phyloP scores from a whole-genome alignment of 768 basidiomycete species.

The Pleurotus cornucopiae region DNA sequence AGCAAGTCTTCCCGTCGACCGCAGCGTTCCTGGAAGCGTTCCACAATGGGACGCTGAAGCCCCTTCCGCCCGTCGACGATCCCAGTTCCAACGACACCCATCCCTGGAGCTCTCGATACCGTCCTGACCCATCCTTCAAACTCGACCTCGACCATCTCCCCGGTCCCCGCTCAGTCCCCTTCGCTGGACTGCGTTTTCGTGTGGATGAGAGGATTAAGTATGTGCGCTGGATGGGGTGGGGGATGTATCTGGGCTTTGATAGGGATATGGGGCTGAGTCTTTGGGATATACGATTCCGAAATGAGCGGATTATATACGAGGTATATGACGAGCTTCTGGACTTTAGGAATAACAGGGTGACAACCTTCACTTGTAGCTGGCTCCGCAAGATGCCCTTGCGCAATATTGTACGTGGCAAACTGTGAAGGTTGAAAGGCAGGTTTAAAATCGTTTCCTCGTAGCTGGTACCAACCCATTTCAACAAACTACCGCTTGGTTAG shows the following conservation, averaged over 20 bases:
- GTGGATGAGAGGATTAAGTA: conserved; percentile 49
- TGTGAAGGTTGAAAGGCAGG: not conserved
- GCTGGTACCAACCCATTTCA: conserved; percentile 63
- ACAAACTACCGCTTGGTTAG: conserved; percentile 46
- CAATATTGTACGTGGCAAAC: conserved; percentile 40
- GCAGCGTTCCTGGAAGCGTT: conserved; percentile 52
- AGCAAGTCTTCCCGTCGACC: conserved; percentile 45
- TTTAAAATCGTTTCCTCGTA: conserved; percentile 15
- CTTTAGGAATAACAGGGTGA: not conserved
- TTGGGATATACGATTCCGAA: conserved; percentile 55
- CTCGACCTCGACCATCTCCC: conserved; percentile 63
- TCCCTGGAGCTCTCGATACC: conserved; percentile 44
- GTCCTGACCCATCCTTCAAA: conserved; percentile 20
- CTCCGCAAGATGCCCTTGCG: conserved; percentile 60
- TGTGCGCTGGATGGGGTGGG: conserved; percentile 70
- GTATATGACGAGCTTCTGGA: conserved; percentile 16
- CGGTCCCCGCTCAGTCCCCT: conserved; percentile 59
- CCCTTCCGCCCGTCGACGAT: conserved; percentile 28
- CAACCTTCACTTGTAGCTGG: conserved; percentile 28
- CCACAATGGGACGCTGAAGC: conserved; percentile 46
- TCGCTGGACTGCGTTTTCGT: conserved; percentile 54
- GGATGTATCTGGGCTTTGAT: conserved; percentile 57
- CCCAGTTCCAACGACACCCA: conserved; percentile 23
- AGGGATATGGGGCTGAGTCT: conserved; percentile 62
- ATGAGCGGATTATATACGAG: conserved; percentile 61